These are phyloP conservation scores for Earliella scabrosa DNA, from an alignment of 1,284 basidiomycete genomes.

Conservation along the genomic window DNA sequence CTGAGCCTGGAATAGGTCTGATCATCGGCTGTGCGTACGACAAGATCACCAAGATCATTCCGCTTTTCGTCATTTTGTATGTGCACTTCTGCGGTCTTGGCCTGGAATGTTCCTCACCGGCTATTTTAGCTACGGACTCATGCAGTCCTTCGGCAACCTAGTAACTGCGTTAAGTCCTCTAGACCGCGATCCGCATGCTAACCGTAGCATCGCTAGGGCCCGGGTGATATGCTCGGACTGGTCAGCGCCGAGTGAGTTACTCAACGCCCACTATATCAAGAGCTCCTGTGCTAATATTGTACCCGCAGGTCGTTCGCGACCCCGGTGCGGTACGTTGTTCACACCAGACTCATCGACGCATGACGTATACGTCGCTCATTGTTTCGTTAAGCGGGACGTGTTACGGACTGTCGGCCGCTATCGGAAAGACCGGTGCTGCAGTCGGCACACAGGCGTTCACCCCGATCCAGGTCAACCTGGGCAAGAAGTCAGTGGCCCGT, in stretches of 20 bases:
- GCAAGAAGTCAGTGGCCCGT: slow-evolving; percentile 51
- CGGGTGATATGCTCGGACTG: slow-evolving; percentile 75
- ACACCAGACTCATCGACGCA: not conserved
- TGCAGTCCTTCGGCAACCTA: slow-evolving; percentile 73
- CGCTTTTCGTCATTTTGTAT: slow-evolving; percentile 71
- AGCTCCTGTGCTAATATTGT: slow-evolving; percentile 1
- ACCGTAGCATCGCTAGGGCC: slow-evolving; percentile 50
- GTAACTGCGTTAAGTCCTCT: slow-evolving; percentile 34
- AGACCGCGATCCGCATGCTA: slow-evolving; percentile 5
- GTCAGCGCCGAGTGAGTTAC: slow-evolving; percentile 63
- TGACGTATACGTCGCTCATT: slow-evolving; percentile 2
- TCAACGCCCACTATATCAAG: slow-evolving; percentile 62
- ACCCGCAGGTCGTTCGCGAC: slow-evolving; percentile 63
- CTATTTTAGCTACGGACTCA: slow-evolving; percentile 58
- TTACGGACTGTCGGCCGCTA: slow-evolving; percentile 72
- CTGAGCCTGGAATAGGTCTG: slow-evolving; percentile 42
- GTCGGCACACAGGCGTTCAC: slow-evolving; percentile 80
- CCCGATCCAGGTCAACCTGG: slow-evolving; percentile 71
- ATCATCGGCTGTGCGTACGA: slow-evolving; percentile 73
- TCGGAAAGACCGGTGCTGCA: slow-evolving; percentile 80
- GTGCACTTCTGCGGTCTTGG: slow-evolving; percentile 29
- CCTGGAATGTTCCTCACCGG: slow-evolving; percentile 18
- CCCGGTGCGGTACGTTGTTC: slow-evolving; percentile 52
- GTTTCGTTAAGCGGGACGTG: slow-evolving; percentile 58
- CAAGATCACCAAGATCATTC: slow-evolving; percentile 66